Evolutionary conservation across 2,329 filamentous ascomycete genomes (phyloP), one percentile per base, ranked within the genome.

Genomic region (Alternaria brassicicola): DNA sequence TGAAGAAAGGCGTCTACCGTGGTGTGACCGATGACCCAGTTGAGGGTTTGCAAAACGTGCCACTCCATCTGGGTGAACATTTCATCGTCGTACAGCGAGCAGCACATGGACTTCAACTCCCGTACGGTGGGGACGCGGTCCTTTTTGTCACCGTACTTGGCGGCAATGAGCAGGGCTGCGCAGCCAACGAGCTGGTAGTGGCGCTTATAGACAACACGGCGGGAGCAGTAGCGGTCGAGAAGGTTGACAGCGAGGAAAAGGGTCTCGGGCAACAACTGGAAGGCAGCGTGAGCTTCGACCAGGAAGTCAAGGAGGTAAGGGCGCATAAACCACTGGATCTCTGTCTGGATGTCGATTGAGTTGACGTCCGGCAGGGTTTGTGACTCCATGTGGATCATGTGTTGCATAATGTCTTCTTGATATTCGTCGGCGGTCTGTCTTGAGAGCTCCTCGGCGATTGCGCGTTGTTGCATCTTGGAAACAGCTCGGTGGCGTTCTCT

Each of bases 51-150:
- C 69, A 99, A 86, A 35, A 99, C 94, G 78, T 99, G 95, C 93
- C 96, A 98, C 82, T 99, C 95, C 95, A 99, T 99, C 80, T 99
- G 95, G 10, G 93, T 94, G 81, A 99, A 99, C 95, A 99, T 99
- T 81, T 97, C 94, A 48, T 97, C 93, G 72, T 99, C 95, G 80
- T 99, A 99, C 36, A 98, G 86, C 35, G 91, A 93, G 81, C 95
- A 98, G 85, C 95, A 99, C 95, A 99, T 98, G 68, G 94, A 96
- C 85, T 97, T 97, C 65, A 99, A 84, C 78, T 99, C 95, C 76
- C 92, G 89, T 76, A 99, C 96, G 65, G 96, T 95, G 4, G 95
- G 95, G n/a, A 99, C 95, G 50, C 93, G 88, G 75, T 99, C 95
- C 83, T 99, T 99, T 84, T 95, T 94, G 81, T 99, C 95, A 57